Base-by-base conservation (phyloP, 768 basidiomycete genomes). In the Calocybe gangraenosa region DNA sequence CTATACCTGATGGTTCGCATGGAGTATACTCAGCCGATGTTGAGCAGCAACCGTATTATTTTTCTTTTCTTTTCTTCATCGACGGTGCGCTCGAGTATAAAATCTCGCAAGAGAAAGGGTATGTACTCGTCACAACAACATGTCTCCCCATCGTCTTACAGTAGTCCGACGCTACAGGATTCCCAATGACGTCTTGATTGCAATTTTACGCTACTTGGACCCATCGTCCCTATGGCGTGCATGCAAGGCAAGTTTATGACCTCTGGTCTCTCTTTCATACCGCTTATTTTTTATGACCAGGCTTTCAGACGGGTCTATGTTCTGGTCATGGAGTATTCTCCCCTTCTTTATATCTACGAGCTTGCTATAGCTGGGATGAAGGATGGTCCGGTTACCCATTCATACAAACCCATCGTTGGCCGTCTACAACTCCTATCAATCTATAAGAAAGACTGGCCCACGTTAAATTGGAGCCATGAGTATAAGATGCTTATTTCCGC, bases 391-490 rank as follows among this genome's bases (percentile, higher is more conserved):
- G 67, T 65, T 28, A 60, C 71, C 22, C 60, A 69, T 49, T 58
- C 64, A 28, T 60, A 60, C 30, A 63, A 65, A 13, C 61, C 73
- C 9, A 65, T 70, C 28, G 53, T 65, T 33, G 58, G 62, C 35
- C 75, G 76, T 42, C 67, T 75, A 28, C 68, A 75, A 42, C 60
- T 76, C 41, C 62, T 79, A 23, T 45, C 64, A 44, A 62, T 64
- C 28, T 77, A 75, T 59, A 69, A 67, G 52, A 67, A 63, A 46
- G 73, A 75, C 52, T 77, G 76, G 75, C 73, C 73, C 18, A 64
- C 54, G 41, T 63, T 77, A 32, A 53, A 61, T 41, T 76, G 75
- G 74, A 69, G 67, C 34, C 68, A 73, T 28, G 76, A 79, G 51
- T 62, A 64, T 50, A 72, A 67, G 54, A 58, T 73, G 46, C 64